phyloP scores from a whole-genome alignment of 257 asterid genomes.

The Solanum habrochaites region DNA sequence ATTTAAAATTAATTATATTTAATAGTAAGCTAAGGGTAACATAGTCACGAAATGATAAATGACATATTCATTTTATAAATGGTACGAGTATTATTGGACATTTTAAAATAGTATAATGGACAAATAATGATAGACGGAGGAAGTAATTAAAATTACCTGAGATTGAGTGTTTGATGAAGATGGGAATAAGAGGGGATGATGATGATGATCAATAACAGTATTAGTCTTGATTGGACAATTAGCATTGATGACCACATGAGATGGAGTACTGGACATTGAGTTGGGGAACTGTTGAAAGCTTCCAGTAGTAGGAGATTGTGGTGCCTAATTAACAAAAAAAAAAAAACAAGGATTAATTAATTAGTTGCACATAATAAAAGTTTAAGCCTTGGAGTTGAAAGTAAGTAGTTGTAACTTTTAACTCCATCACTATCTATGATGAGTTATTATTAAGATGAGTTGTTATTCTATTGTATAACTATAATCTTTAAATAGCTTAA shows the following conservation, averaged over 20 bases:
- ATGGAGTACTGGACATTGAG: neutral
- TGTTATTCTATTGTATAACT: neutral
- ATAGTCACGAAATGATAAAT: neutral
- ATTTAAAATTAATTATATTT: too few species aligned
- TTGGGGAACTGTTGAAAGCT: constrained; percentile 27
- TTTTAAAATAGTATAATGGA: too few species aligned
- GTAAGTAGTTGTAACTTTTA: neutral
- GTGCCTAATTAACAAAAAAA: constrained; percentile 15
- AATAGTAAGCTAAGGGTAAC: neutral
- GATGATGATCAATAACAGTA: neutral
- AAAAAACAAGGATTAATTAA: neutral
- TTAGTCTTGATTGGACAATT: neutral
- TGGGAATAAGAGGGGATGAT: neutral
- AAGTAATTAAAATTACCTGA: neutral
- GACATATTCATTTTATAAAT: too few species aligned
- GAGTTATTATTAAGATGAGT: neutral
- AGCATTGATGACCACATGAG: neutral
- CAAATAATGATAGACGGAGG: too few species aligned
- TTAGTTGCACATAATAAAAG: neutral
- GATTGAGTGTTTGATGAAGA: neutral
- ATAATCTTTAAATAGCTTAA: neutral
- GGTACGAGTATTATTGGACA: neutral
- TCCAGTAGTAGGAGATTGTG: constrained; percentile 65
- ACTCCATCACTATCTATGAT: neutral
- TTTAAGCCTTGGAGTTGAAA: neutral